Conservation (phyloP, 805 yeast species). For the Yamadazyma paraphyllophila region DNA sequence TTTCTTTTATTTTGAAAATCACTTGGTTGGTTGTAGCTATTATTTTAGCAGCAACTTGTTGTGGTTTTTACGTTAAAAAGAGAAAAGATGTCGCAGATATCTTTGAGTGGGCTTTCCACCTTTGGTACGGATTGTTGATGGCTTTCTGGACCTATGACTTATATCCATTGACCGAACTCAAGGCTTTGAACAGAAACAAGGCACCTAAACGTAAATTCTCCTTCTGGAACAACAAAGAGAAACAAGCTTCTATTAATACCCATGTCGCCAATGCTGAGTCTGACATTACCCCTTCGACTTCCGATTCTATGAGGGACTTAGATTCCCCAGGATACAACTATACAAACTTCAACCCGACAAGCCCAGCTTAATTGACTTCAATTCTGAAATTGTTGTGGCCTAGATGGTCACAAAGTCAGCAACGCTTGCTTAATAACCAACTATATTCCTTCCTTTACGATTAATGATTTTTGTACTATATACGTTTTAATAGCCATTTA, state of each 20-base stretch:
- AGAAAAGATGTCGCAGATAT: conserved; percentile 18
- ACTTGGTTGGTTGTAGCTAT: conserved; percentile 23
- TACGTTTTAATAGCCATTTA: background rate
- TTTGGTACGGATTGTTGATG: conserved; percentile 25
- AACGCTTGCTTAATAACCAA: background rate
- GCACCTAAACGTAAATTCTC: conserved; percentile 8
- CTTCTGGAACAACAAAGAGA: conserved; percentile 14
- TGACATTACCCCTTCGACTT: conserved; percentile 10
- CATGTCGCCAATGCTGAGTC: conserved; percentile 11
- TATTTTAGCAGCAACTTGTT: conserved; percentile 18
- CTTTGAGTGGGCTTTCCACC: conserved; percentile 28
- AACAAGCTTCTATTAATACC: conserved; percentile 6
- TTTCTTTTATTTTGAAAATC: conserved; percentile 23
- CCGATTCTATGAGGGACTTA: conserved; percentile 10
- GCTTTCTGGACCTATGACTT: conserved; percentile 30
- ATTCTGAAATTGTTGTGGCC: no score
- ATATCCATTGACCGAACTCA: conserved; percentile 26
- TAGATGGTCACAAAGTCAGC: background rate
- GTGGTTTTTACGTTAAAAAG: conserved; percentile 21
- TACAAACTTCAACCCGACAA: conserved; percentile 11
- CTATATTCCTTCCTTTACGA: conserved; percentile 11
- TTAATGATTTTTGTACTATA: conserved; percentile 10
- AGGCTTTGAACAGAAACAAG: conserved; percentile 11
- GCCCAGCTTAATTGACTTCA: conserved; percentile 3
- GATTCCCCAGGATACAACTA: conserved; percentile 14